Percentiles rank a stretch among this genome's conserved stretches.
Evolutionary conservation across 176 grass and related monocot genomes (phyloP).

Genomic region (Poa annua): DNA sequence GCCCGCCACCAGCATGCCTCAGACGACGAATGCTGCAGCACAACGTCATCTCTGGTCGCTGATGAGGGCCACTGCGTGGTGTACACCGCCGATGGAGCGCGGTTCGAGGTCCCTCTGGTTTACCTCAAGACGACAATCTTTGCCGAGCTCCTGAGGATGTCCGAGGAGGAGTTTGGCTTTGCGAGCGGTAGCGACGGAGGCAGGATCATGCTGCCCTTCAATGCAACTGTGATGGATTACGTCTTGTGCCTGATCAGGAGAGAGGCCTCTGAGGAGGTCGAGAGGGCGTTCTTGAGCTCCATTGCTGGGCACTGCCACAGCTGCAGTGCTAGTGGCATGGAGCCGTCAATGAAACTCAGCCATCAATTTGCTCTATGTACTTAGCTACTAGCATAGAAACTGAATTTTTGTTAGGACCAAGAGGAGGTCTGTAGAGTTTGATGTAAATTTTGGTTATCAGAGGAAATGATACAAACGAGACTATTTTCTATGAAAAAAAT

Average conservation of each 20-base stretch:
- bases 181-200: neutral
- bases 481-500: neutral
- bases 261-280: conserved; percentile 47
- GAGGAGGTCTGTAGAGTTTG: neutral
- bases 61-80: conserved; percentile 16
- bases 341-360: neutral
- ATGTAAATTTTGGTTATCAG: neutral
- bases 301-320: neutral
- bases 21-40: neutral
- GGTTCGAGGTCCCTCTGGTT: conserved; percentile 23
- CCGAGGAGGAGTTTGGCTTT: conserved; percentile 51
- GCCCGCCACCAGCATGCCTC: neutral
- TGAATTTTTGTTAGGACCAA: neutral
- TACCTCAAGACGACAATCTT: conserved; percentile 31
- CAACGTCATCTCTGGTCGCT: neutral
- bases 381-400: neutral
- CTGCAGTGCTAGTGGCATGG: neutral
- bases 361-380: conserved; percentile 12
- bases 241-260: conserved; percentile 43
- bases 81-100: neutral
- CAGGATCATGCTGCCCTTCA: conserved; percentile 56
- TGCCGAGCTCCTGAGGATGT: conserved; percentile 41
- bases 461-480: neutral
- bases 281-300: conserved; percentile 46
- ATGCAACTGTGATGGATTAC: conserved; percentile 46